Evolutionary conservation across 176 grass and related monocot species (phyloP).

Genomic region (Carex myosuroides): DNA sequence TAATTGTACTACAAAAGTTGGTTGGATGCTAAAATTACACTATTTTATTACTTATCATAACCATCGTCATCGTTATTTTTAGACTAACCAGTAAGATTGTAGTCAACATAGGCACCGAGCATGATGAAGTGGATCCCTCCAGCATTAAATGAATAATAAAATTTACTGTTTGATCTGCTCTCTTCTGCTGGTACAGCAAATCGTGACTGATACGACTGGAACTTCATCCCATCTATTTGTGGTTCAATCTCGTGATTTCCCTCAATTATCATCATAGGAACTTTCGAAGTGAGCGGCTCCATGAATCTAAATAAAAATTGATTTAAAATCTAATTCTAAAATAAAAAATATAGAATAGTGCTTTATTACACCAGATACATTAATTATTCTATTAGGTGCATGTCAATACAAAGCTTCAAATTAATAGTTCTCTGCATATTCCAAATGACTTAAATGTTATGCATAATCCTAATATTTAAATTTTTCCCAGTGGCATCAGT

Average conservation of each 20-base stretch:
- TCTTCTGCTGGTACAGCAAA: constrained; percentile 77
- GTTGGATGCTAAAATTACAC: no score
- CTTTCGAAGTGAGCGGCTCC: constrained; percentile 57
- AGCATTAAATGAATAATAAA: constrained; percentile 86
- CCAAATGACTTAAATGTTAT: neutral
- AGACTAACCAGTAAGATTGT: constrained; percentile 52
- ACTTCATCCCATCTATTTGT: constrained; percentile 53
- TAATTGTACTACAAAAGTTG: no score
- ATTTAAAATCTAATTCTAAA: neutral
- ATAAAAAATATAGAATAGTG: neutral
- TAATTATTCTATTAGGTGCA: neutral
- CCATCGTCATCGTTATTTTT: neutral
- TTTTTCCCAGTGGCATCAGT: neutral
- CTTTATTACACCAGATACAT: neutral
- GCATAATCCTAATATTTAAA: neutral
- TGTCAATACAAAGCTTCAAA: neutral
- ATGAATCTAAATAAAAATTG: constrained; percentile 50
- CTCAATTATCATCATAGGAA: constrained; percentile 84
- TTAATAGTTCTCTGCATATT: neutral
- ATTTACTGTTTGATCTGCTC: constrained; percentile 55
- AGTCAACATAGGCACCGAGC: constrained; percentile 82
- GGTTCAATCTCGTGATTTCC: constrained; percentile 95
- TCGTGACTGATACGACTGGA: constrained; percentile 65
- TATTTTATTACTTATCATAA: neutral
- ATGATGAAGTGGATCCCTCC: constrained; percentile 87